Evolutionary conservation across 768 basidiomycete genomes (phyloP), one percentile per base, ranked within the genome.

Genomic region (Steccherinum ochraceum): DNA sequence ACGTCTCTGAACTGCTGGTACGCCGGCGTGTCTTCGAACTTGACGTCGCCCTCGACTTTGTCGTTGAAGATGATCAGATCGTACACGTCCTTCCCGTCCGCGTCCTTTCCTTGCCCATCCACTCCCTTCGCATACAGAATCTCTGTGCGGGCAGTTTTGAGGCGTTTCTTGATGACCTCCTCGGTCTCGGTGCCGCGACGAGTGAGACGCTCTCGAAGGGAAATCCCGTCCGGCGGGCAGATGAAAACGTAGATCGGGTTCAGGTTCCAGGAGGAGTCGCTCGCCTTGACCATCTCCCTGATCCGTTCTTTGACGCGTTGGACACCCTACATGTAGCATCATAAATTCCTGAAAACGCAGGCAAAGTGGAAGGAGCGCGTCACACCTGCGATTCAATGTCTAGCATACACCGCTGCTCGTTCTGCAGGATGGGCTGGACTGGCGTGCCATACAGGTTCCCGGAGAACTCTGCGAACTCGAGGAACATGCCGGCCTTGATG

Each of bases 301-400:
- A n/a, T n/a, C 71, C 64, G 94, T 96, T 62, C 97, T 86, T 68
- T 94, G 89, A 52, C 83, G 86, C 53, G n/a, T n/a, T n/a, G n/a
- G n/a, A 98, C 90, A 46, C 95, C 95, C 91, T 94, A 67, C 27
- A 48, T 52, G 48, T 42, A 52, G 18, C 25, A 41, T 50, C 46
- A 50, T 56, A 59, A 49, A 54, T 52, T 51, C 58, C 59, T 35
- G 53, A 49, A 52, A 52, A 16, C 7, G 16, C 30, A 43, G 46
- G 45, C 27, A 26, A 25, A 10, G 50, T 24, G 30, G 24, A 40
- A 30, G 35, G n/a, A 52, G 40, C 35, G 50, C 20, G 48, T 70
- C 74, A 51, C 63, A 89, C 92, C 85, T 98, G 94, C 10, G 89
- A 85, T 62, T 98, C 95, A 52, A 98, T 98, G 64, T 98, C 95